Conservation (phyloP, 805 yeast genomes). For the Metschnikowia lachancei region DNA sequence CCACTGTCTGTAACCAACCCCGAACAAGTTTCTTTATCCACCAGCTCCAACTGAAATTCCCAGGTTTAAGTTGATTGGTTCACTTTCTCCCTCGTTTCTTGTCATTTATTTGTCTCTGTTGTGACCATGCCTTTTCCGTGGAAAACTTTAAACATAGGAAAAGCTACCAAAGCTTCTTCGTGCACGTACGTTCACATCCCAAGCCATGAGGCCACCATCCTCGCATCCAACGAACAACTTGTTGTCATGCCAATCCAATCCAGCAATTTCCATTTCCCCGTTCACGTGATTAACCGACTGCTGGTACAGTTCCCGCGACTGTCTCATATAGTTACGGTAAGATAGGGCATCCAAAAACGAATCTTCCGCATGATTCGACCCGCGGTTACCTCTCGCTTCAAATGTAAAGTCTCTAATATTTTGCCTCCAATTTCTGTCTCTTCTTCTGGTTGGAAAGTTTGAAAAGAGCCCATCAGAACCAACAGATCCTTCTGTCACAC, state of each 20-base stretch:
- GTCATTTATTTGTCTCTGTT: neutral
- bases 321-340: slow-evolving; percentile 4
- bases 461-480: neutral
- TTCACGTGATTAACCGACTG: slow-evolving; percentile 34
- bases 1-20: too few relatives aligned
- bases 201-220: slow-evolving; percentile 63
- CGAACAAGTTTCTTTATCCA: too few relatives aligned
- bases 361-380: neutral
- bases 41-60: too few relatives aligned
- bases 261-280: slow-evolving; percentile 45
- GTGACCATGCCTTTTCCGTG: neutral
- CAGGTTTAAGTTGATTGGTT: too few relatives aligned
- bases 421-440: too few relatives aligned
- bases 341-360: neutral
- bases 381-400: too few relatives aligned
- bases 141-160: slow-evolving; percentile 30
- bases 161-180: slow-evolving; percentile 60
- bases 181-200: slow-evolving; percentile 67
- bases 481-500: neutral
- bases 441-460: too few relatives aligned
- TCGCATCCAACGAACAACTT: slow-evolving; percentile 41
- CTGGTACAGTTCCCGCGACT: slow-evolving; percentile 30
- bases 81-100: too few relatives aligned
- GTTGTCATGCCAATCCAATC: slow-evolving; percentile 36
- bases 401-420: too few relatives aligned